phyloP scores from a whole-genome alignment of 2,329 filamentous ascomycete genomes.

The Leptoxyphium fumago region DNA sequence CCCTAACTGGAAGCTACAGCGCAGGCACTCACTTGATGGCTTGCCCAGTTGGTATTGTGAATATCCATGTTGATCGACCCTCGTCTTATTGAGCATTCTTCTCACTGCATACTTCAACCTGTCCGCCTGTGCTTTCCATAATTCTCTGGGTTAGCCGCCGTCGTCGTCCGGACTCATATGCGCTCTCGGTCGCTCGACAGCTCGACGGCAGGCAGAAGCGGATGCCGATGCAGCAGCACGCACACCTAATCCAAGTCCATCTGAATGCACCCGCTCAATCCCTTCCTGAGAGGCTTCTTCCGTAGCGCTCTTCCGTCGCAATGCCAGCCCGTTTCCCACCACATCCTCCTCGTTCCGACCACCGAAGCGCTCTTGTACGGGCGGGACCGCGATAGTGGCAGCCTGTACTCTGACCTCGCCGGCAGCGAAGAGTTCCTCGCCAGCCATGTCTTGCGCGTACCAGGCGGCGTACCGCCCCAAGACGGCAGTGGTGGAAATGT shows the following conservation, averaged over 20 bases:
- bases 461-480: constrained; percentile 36
- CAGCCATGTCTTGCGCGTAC: constrained; percentile 88
- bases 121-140: too few relatives aligned
- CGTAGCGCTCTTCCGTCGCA: constrained; percentile 83
- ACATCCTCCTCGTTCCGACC: constrained; percentile 83
- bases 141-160: too few relatives aligned
- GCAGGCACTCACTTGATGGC: too few relatives aligned
- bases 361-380: constrained; percentile 82
- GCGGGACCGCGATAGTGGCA: constrained; percentile 74
- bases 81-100: too few relatives aligned
- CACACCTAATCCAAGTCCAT: not conserved
- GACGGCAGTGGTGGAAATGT: constrained; percentile 30
- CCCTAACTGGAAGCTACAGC: too few relatives aligned
- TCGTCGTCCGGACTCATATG: too few relatives aligned
- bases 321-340: constrained; percentile 81
- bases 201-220: too few relatives aligned
- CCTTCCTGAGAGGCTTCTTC: constrained; percentile 97
- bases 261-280: constrained; percentile 59
- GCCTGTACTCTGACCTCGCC: constrained; percentile 63
- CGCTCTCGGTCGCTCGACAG: too few relatives aligned
- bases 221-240: not conserved
- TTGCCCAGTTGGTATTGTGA: too few relatives aligned
- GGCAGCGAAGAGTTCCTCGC: constrained; percentile 86
- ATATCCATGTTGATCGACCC: too few relatives aligned
- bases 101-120: too few relatives aligned